Base-by-base conservation (phyloP, 164 flowering plant genomes). In the Pachysandra terminalis region DNA sequence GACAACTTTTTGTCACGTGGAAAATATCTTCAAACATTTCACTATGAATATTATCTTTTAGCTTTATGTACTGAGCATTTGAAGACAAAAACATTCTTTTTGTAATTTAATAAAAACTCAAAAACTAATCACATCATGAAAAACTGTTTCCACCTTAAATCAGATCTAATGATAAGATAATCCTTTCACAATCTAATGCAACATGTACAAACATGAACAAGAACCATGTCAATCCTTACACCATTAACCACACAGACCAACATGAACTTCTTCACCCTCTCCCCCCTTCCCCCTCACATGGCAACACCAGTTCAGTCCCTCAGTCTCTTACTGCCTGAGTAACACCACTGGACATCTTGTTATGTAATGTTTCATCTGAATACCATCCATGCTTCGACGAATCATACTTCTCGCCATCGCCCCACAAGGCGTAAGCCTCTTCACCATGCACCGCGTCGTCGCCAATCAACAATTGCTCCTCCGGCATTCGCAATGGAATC, bases 381-480 rank as follows among this genome's bases (percentile, higher is more conserved):
- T 73, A 73, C 73, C 61, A 70, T 17, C 80, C 78, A 64, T 80
- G 77, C 70, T 67, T 75, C 1, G 75, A 26, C 13, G 57, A 27
- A 45, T 78, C 81, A 48, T 71, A 78, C 66, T 62, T 78, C 73
- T 81, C 83, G 4, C 83, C 83, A 51, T 81, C 77, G 0, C 83
- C 81, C 79, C 77, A 72, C 71, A 78, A 56, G 0, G 84, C 82
- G 61, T 81, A 81, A 6, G 84, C 82, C 45, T 81, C 84, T 65
- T 81, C 84, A 8, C 84, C 84, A 58, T 81, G 84, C 25, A 75
- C 84, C 1, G 84, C 82, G 40, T 81, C 84, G 48, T 81, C 82
- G 8, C 84, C 84, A 9, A 79, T 59, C 28, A 63, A 17, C 56
- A 81, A 60, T 56, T 81, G 73, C 65, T 77, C 77, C 12, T 81